Evolutionary conservation across 371 early-diverging fungal species (phyloP).

Genomic region (Entomophthora muscae): DNA sequence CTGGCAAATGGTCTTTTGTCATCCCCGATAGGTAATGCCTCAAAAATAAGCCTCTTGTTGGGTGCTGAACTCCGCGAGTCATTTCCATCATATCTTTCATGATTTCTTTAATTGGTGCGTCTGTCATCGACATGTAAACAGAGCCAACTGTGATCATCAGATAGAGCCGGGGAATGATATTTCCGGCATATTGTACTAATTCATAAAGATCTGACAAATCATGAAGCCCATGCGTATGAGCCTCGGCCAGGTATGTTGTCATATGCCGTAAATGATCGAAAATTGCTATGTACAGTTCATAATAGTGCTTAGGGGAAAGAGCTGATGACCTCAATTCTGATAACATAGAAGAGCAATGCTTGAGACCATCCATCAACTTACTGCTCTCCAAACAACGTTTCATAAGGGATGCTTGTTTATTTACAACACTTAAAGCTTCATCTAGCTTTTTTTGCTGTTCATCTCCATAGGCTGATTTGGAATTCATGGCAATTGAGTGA

Average conservation of each 20-base stretch:
- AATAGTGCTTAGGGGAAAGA: conserved; percentile 88
- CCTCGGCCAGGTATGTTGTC: conserved; percentile 64
- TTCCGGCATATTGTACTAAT: conserved; percentile 91
- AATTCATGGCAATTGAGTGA: not conserved
- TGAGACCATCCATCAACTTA: conserved; percentile 76
- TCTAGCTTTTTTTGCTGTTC: conserved; percentile 69
- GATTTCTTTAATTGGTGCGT: conserved; percentile 78
- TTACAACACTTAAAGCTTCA: conserved; percentile 66
- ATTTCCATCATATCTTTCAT: conserved; percentile 97
- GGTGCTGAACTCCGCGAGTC: conserved; percentile 93
- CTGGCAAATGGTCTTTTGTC: conserved; percentile 74
- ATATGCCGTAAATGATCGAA: conserved; percentile 87
- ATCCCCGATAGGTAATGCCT: conserved; percentile 82
- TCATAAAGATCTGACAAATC: conserved; percentile 91
- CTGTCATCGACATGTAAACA: conserved; percentile 72
- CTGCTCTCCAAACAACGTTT: conserved; percentile 58
- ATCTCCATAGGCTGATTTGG: conserved; percentile 17
- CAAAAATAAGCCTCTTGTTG: conserved; percentile 86
- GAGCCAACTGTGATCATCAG: conserved; percentile 94
- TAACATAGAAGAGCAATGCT: conserved; percentile 90
- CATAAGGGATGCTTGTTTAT: conserved; percentile 80
- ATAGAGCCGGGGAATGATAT: conserved; percentile 91
- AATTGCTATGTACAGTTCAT: conserved; percentile 94
- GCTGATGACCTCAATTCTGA: conserved; percentile 82
- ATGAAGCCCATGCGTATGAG: conserved; percentile 64